These are phyloP conservation scores for Fraxinus quadrangulata DNA, from an alignment of 257 asterid species.

Conservation along the genomic window DNA sequence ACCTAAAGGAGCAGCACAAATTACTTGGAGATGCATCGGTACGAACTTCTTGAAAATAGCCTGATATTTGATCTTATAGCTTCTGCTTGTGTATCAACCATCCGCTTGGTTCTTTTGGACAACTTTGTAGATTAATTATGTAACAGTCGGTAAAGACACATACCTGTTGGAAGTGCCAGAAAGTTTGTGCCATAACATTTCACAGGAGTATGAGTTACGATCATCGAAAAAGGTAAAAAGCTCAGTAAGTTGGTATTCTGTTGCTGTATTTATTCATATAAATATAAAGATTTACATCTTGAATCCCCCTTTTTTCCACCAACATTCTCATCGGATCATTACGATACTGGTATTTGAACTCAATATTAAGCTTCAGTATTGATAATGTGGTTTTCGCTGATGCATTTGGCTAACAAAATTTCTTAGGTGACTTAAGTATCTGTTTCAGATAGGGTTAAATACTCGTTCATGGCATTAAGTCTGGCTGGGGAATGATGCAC, in stretches of 20 bases:
- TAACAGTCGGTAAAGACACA: conserved; percentile 79
- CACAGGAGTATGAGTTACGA: conserved; percentile 78
- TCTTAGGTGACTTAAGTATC: not conserved
- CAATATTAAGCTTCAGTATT: not conserved
- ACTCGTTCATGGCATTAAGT: not conserved
- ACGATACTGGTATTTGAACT: not conserved
- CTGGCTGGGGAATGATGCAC: conserved; percentile 15
- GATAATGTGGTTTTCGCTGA: not conserved
- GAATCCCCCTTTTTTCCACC: not conserved
- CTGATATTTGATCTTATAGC: conserved; percentile 9
- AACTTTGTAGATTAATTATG: conserved; percentile 64
- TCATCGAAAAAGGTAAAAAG: conserved; percentile 84
- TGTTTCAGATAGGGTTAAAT: not conserved
- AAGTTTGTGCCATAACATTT: conserved; percentile 60
- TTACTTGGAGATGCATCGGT: conserved; percentile 85
- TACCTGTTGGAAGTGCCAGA: conserved; percentile 97
- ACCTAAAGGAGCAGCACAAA: conserved; percentile 78
- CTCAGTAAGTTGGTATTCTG: not conserved
- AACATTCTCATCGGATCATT: not conserved
- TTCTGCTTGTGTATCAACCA: conserved; percentile 10
- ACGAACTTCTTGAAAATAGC: conserved; percentile 33
- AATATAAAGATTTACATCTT: not conserved
- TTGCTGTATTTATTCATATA: not conserved
- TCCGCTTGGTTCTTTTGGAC: conserved; percentile 21
- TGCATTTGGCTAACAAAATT: not conserved